phyloP scores from a whole-genome alignment of 2,329 filamentous ascomycete genomes.

The Alternaria sp. region DNA sequence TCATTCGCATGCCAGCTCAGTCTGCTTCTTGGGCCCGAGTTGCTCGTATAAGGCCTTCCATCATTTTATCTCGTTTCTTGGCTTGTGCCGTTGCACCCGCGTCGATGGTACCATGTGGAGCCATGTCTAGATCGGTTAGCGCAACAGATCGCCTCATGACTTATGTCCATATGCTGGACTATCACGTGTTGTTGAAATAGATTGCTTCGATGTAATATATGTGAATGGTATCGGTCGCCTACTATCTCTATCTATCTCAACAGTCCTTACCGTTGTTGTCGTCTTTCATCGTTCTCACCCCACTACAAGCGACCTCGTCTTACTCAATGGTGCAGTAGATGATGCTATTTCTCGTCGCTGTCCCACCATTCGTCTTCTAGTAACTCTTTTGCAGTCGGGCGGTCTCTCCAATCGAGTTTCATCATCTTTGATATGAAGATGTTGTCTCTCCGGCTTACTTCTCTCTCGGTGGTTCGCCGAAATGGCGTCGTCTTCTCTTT shows the following conservation, averaged over 20 bases:
- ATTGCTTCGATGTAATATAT: not conserved
- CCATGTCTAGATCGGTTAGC: too few species aligned
- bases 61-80: not conserved
- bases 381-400: conserved; percentile 51
- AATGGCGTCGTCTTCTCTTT: conserved; percentile 26
- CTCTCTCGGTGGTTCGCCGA: conserved; percentile 14
- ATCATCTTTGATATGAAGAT: conserved; percentile 54
- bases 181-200: not conserved
- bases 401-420: conserved; percentile 55
- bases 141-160: too few species aligned
- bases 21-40: not conserved
- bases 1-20: not conserved
- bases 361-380: conserved; percentile 52
- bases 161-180: not conserved
- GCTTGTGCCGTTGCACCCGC: too few species aligned
- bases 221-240: too few species aligned
- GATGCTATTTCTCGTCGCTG: conserved; percentile 1
- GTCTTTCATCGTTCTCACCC: not conserved
- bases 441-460: conserved; percentile 27
- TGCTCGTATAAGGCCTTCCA: not conserved
- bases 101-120: too few species aligned
- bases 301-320: not conserved
- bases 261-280: not conserved
- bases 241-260: not conserved
- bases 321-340: not conserved